Evolutionary conservation across 352 stramenopile genomes (phyloP).

Genomic region (Phytopythium delawarense): DNA sequence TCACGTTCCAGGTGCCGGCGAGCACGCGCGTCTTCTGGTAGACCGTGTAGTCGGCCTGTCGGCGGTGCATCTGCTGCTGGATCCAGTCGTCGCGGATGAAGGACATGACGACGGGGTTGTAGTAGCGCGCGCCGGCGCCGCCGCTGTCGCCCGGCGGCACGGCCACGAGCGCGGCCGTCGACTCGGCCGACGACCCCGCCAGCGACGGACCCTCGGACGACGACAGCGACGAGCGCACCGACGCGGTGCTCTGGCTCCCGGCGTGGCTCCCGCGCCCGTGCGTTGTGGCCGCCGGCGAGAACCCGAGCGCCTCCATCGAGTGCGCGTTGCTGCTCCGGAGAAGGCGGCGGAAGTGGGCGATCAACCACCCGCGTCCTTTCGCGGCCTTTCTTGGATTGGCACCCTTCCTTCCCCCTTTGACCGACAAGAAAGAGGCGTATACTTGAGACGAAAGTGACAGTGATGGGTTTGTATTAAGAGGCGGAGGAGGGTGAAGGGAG

Average conservation of each 20-base stretch:
- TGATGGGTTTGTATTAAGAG: not conserved
- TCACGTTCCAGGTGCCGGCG: slow-evolving; percentile 99
- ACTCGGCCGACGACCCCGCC: not conserved
- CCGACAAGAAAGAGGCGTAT: not conserved
- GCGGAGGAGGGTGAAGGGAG: too few species aligned
- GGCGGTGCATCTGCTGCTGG: slow-evolving; percentile 62
- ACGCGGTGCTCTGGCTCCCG: not conserved
- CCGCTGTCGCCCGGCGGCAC: not conserved
- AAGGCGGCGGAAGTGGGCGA: not conserved
- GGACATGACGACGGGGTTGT: slow-evolving; percentile 79
- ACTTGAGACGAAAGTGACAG: not conserved
- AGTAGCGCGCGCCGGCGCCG: slow-evolving; percentile 51
- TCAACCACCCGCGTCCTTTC: slow-evolving; percentile 3
- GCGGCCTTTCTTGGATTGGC: not conserved
- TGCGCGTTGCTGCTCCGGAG: too few species aligned
- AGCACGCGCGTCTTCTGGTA: slow-evolving; percentile 56
- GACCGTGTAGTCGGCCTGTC: slow-evolving; percentile 62
- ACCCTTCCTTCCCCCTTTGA: not conserved
- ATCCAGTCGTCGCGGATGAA: slow-evolving; percentile 89
- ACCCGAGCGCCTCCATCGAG: slow-evolving; percentile 1
- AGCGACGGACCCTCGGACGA: not conserved
- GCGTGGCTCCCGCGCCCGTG: not conserved
- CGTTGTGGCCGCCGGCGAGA: not conserved
- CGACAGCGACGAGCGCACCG: not conserved
- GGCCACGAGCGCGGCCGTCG: not conserved